A percentile compares a stretch with the other conserved stretches of the same genome.
phyloP scores from a whole-genome alignment of 2,329 filamentous ascomycete genomes.

The Ramichloridium luteum region DNA sequence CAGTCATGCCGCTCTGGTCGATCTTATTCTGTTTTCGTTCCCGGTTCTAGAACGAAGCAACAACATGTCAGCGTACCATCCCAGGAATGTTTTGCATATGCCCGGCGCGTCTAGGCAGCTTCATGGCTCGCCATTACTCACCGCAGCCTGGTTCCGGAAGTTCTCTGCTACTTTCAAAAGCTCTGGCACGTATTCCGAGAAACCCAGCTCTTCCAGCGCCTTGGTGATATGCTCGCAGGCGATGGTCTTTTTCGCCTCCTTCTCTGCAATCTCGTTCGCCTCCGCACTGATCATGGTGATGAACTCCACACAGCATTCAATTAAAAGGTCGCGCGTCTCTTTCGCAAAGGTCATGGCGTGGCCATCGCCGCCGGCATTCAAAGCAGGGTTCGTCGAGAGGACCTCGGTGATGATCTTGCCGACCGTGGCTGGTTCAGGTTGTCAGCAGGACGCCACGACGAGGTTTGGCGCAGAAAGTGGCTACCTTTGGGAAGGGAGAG shows the following conservation, averaged over 20 bases:
- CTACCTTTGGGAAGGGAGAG: conserved; percentile 48
- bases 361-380: conserved; percentile 8
- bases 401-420: conserved; percentile 90
- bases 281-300: conserved; percentile 97
- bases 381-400: conserved; percentile 54
- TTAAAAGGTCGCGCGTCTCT: conserved; percentile 86
- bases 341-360: conserved; percentile 74
- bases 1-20: conserved; percentile 80
- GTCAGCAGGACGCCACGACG: not conserved
- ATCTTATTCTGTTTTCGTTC: conserved; percentile 98
- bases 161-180: conserved; percentile 78
- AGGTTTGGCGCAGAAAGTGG: not conserved
- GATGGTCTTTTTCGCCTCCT: conserved; percentile 98
- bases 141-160: conserved; percentile 88
- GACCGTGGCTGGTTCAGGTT: conserved; percentile 48
- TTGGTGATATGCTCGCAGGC: conserved; percentile 96
- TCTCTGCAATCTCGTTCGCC: conserved; percentile 97
- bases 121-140: conserved; percentile 29
- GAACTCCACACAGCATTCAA: conserved; percentile 98
- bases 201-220: conserved; percentile 82
- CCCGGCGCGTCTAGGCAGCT: not conserved
- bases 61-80: conserved; percentile 5
- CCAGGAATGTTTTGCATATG: conserved; percentile 2
- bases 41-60: conserved; percentile 49
- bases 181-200: conserved; percentile 79